A percentile compares a stretch with the other conserved stretches of the same genome.
Conservation (phyloP, 2,329 filamentous ascomycete species). For the Cercospora sesami region DNA sequence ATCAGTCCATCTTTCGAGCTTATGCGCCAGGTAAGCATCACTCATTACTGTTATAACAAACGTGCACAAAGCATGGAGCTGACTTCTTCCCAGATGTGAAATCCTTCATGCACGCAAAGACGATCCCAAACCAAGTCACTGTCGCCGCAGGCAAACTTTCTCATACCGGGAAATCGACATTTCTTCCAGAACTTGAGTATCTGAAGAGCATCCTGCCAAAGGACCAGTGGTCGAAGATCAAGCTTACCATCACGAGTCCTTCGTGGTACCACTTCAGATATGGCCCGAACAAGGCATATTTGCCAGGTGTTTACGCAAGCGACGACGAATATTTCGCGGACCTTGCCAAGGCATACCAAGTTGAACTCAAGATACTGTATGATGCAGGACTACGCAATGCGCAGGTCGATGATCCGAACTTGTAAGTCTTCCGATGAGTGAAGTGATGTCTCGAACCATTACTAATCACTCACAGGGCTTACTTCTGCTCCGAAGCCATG, state of each 20-base stretch:
- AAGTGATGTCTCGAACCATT: neutral
- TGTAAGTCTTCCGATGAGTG: neutral
- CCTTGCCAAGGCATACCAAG: slow-evolving; percentile 50
- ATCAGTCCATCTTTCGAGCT: slow-evolving; percentile 55
- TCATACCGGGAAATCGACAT: slow-evolving; percentile 56
- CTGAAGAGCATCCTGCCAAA: slow-evolving; percentile 61
- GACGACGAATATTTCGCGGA: slow-evolving; percentile 53
- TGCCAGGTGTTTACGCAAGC: slow-evolving; percentile 47
- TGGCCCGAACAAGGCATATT: slow-evolving; percentile 53
- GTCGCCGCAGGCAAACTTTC: slow-evolving; percentile 60
- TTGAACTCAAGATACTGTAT: slow-evolving; percentile 50
- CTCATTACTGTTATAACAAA: too few species aligned
- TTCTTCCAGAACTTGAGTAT: slow-evolving; percentile 60
- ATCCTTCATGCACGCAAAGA: slow-evolving; percentile 59
- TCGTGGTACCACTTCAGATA: slow-evolving; percentile 64
- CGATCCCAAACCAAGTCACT: slow-evolving; percentile 58
- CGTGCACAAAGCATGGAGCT: neutral
- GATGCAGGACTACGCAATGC: slow-evolving; percentile 49
- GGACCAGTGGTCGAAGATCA: slow-evolving; percentile 64
- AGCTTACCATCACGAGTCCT: slow-evolving; percentile 38
- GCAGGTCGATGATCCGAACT: slow-evolving; percentile 53
- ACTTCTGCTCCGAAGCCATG: slow-evolving; percentile 74
- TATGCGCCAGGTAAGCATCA: slow-evolving; percentile 52
- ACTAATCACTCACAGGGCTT: slow-evolving; percentile 30
- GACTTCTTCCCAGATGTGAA: slow-evolving; percentile 50